A percentile compares a stretch with the other conserved stretches of the same genome.
Conservation (phyloP, 352 stramenopile species). For the Albugo candida region DNA sequence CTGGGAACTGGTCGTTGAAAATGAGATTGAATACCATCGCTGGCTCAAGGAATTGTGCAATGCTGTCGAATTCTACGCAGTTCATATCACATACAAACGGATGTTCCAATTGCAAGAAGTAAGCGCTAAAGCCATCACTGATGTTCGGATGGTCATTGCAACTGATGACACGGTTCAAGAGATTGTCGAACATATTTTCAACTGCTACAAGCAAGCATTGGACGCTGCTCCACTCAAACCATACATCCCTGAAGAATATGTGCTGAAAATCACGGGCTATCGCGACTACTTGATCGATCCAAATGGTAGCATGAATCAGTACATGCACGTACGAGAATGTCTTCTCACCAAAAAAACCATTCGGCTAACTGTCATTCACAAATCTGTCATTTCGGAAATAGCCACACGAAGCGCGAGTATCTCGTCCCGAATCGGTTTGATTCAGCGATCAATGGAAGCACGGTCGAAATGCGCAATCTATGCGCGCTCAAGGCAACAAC, state of each 20-base stretch:
- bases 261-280: conserved; percentile 71
- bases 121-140: conserved; percentile 58
- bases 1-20: conserved; percentile 55
- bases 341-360: conserved; percentile 74
- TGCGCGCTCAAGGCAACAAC: too few relatives aligned
- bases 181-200: conserved; percentile 79
- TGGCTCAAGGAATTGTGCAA: conserved; percentile 66
- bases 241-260: conserved; percentile 65
- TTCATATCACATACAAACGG: conserved; percentile 60
- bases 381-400: conserved; percentile 70
- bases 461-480: too few relatives aligned
- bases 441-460: conserved; percentile 13
- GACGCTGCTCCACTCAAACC: conserved; percentile 50
- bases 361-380: conserved; percentile 64
- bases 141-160: conserved; percentile 71
- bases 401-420: conserved; percentile 62
- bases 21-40: conserved; percentile 49
- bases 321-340: conserved; percentile 74
- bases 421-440: conserved; percentile 6
- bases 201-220: conserved; percentile 66
- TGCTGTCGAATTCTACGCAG: conserved; percentile 59
- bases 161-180: conserved; percentile 68
- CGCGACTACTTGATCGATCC: conserved; percentile 75
- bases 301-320: conserved; percentile 70
- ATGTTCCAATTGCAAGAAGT: conserved; percentile 76